Evolutionary conservation across 306 rosid species (phyloP).

Genomic region (Inga leiocalycina): DNA sequence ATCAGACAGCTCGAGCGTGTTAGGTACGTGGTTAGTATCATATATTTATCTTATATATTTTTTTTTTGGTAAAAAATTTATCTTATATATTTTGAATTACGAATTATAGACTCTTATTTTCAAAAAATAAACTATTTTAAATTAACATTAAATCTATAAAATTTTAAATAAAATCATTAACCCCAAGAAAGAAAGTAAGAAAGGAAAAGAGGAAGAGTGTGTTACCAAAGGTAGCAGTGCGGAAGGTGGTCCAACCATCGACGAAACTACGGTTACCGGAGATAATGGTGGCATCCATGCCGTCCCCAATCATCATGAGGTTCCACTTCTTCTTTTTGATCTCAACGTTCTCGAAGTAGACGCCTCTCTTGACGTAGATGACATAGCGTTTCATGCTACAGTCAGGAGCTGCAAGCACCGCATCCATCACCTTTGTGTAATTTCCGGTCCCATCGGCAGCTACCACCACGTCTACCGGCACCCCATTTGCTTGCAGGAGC

Average conservation of each 20-base stretch:
- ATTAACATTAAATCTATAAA: not conserved
- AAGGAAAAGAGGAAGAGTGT: not conserved
- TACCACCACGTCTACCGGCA: slow-evolving; percentile 49
- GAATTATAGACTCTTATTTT: too few relatives aligned
- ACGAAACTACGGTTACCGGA: slow-evolving; percentile 69
- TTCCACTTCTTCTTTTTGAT: slow-evolving; percentile 97
- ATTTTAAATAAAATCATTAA: not conserved
- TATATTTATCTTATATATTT: too few relatives aligned
- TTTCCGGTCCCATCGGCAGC: slow-evolving; percentile 76
- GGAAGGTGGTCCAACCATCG: slow-evolving; percentile 94
- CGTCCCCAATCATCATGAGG: slow-evolving; percentile 88
- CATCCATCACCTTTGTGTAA: slow-evolving; percentile 67
- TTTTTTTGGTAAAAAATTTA: too few relatives aligned
- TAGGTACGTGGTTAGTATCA: too few relatives aligned
- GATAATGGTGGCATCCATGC: slow-evolving; percentile 62
- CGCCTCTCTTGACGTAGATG: slow-evolving; percentile 69
- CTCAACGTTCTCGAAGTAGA: slow-evolving; percentile 79
- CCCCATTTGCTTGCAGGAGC: slow-evolving; percentile 49
- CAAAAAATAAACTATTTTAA: too few relatives aligned
- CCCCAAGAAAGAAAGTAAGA: not conserved
- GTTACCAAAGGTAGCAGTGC: slow-evolving; percentile 90
- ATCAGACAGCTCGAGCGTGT: not conserved
- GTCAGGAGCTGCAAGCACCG: slow-evolving; percentile 68
- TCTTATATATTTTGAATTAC: too few relatives aligned
- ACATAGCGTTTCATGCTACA: slow-evolving; percentile 67